A percentile compares a stretch with the other conserved stretches of the same genome.
These are phyloP conservation scores for Mycena alexandri DNA, from an alignment of 768 basidiomycete genomes.

Conservation along the genomic window DNA sequence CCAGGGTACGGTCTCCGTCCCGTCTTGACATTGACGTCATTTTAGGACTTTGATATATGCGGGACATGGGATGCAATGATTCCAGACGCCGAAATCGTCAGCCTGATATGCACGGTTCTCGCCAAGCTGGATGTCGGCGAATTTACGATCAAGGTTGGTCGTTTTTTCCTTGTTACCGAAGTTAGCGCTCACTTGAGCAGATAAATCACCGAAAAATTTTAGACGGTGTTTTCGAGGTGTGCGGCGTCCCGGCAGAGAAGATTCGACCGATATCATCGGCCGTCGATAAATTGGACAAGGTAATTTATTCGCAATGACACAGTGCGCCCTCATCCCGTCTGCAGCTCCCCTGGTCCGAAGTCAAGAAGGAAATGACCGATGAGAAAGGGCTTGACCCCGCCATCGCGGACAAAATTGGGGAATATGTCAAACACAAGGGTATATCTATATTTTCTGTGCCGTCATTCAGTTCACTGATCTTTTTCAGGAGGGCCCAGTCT, in stretches of 20 bases:
- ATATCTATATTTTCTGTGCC: slow-evolving; percentile 21
- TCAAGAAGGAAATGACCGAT: slow-evolving; percentile 95
- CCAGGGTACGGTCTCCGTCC: neutral
- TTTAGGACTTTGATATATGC: slow-evolving; percentile 94
- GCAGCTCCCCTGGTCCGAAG: slow-evolving; percentile 90
- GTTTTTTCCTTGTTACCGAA: neutral
- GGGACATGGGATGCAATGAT: slow-evolving; percentile 97
- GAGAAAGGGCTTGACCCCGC: slow-evolving; percentile 90
- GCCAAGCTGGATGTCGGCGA: slow-evolving; percentile 91
- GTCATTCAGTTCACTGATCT: neutral
- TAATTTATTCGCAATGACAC: slow-evolving; percentile 40
- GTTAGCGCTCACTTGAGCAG: slow-evolving; percentile 52
- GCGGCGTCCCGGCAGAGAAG: slow-evolving; percentile 92
- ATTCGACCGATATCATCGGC: slow-evolving; percentile 94
- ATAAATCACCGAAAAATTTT: slow-evolving; percentile 97
- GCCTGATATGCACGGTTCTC: slow-evolving; percentile 84
- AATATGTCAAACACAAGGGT: slow-evolving; percentile 98
- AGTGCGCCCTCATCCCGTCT: slow-evolving; percentile 7
- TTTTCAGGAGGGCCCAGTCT: slow-evolving; percentile 82
- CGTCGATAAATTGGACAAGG: slow-evolving; percentile 99
- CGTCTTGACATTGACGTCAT: neutral
- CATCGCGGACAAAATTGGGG: slow-evolving; percentile 94
- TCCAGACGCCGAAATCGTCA: slow-evolving; percentile 92
- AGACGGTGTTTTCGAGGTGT: slow-evolving; percentile 96
- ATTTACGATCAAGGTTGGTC: slow-evolving; percentile 87